Evolutionary conservation across 2,329 filamentous ascomycete species (phyloP).

Genomic region (Dactylellina haptotyla): DNA sequence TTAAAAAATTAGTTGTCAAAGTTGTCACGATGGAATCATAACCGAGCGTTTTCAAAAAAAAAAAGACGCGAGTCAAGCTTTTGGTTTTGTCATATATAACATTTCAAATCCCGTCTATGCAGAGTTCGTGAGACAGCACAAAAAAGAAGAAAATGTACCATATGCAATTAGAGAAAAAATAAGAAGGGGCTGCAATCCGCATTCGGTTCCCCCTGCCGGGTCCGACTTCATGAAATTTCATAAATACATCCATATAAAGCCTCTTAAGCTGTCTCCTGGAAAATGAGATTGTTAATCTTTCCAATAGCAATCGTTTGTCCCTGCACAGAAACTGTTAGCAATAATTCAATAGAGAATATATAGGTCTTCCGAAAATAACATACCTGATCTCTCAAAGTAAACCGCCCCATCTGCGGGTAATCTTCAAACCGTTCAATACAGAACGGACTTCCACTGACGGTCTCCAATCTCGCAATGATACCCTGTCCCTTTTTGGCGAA

Average conservation of each 20-base stretch:
- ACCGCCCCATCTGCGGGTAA: slow-evolving; percentile 91
- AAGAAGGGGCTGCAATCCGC: not conserved
- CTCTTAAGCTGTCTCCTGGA: slow-evolving; percentile 40
- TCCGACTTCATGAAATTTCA: not conserved
- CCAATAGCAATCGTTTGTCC: slow-evolving; percentile 99
- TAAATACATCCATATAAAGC: not conserved
- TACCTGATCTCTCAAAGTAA: slow-evolving; percentile 89
- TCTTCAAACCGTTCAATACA: slow-evolving; percentile 96
- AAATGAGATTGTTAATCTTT: slow-evolving; percentile 92
- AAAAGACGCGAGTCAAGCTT: slow-evolving; percentile 10
- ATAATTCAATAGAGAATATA: not conserved
- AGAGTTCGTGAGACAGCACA: slow-evolving; percentile 26
- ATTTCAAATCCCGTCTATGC: slow-evolving; percentile 50
- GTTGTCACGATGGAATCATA: no score
- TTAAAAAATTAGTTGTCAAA: no score
- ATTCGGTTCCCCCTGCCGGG: no score
- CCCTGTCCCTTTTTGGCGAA: slow-evolving; percentile 84
- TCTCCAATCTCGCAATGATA: slow-evolving; percentile 91
- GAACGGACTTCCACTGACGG: slow-evolving; percentile 84
- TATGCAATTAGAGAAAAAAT: slow-evolving; percentile 16
- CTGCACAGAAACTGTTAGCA: slow-evolving; percentile 63
- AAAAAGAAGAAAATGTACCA: slow-evolving; percentile 6
- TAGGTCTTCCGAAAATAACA: slow-evolving; percentile 59
- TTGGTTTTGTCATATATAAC: slow-evolving; percentile 23
- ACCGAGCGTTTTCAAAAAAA: not conserved